Base-by-base conservation (phyloP, 2,329 filamentous ascomycete species). In the Raffaelea albimanens region DNA sequence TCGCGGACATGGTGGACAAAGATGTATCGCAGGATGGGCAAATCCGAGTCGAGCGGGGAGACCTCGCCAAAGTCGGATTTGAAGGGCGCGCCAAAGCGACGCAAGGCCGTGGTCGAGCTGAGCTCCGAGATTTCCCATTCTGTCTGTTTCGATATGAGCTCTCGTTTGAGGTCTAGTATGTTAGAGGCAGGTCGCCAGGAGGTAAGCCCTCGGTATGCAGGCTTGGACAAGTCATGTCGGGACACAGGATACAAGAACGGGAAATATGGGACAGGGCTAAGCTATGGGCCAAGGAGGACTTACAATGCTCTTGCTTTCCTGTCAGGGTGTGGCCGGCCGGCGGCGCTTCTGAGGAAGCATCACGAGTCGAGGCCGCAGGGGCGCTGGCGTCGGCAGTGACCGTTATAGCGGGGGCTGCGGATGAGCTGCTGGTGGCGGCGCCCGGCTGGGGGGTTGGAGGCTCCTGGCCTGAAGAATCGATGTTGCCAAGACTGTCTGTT, bases 1-100 rank as follows among this genome's bases (percentile, higher is more conserved):
- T 97, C 94, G 60, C 93, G 88, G 50, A 98, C 82, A 81, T 97
- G 90, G 62, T 97, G 85, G 47, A 97, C 93, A 62, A 98, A 98
- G 60, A 98, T 95, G 69, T 93, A 97, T 55, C 93, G 81, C 52
- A 98, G 73, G 53, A 98, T 85, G 18, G 93, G 93, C 23, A 98
- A 75, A 58, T 97, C 91, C 2, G 90, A 96, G 61, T 98, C 89
- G 51, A 95, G 77, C 14, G 93, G 93, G 4, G 89, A 84, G 21
- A 98, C 85, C 65, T 98, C 93, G 53, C 93, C 93, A 51, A 85
- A 83, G 46, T 95, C 87, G 42, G 90, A 96, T 62, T 80, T 85
- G 71, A 98, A 98, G 0, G 93, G 93, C 7, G 93, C 91, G 50
- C 93, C 93, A 64, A 98, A 98, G 57, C 93, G 82, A 61, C 89